Evolutionary conservation across 441 rosid genomes (phyloP), one percentile per base, ranked within the genome.

Genomic region (Croton laevigatus): DNA sequence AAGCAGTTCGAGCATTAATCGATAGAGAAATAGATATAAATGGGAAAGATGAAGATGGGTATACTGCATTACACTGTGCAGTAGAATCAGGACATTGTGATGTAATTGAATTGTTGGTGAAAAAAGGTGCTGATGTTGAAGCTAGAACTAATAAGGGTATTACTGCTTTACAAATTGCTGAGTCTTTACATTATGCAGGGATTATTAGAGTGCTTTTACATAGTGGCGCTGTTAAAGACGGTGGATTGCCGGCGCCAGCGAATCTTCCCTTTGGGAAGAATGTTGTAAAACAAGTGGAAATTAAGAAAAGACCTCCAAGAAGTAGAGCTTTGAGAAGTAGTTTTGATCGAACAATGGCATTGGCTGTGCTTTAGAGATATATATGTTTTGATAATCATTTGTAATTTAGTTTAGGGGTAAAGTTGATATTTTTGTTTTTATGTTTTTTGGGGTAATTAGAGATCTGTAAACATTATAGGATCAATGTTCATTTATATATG

Each of bases 11-110:
- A 68, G 66, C 78, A 5, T 66, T 89, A 70, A 65, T 87, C 6
- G 89, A 84, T 0, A 87, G 81, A 49, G 94, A 89, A 14, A 75
- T 83, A 1, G 87, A 89, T n/a, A 38, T 84, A 2, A 81, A 82
- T n/a, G 78, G 86, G 1, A 89, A 69, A 71, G 91, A 89, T 36
- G 89, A 83, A 71, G 88, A 85, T 3, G 91, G 91, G 1, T 89
- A 89, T 83, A 85, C 89, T 3, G 84, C 91, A 32, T 61, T 89
- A 69, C 91, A 89, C 66, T 87, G 94, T 23, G 86, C 88, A 0
- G 87, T 74, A 62, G 91, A 89, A 68, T 72, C 88, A 0, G 90
- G 94, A 0, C 85, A 87, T 11, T 59, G 67, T 6, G 86, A 87
- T 19, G 86, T 80, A 40, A 82, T 79, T 2, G 90, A 87, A 68